These are phyloP conservation scores for Komagataea norvegica DNA, from an alignment of 1,139 yeast species.

Conservation along the genomic window DNA sequence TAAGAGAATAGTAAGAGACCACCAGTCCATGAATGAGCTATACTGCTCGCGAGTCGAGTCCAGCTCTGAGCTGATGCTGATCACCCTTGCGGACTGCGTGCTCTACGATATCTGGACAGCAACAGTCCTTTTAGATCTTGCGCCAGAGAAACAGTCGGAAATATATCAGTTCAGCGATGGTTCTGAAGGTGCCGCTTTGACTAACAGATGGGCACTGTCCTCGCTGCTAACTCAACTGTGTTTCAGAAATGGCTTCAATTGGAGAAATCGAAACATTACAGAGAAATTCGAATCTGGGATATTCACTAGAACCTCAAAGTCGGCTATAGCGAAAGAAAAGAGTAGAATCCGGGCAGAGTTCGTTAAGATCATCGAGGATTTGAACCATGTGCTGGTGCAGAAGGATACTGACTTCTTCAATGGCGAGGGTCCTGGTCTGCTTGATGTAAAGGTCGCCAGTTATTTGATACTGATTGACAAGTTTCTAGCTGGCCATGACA, in stretches of 20 bases:
- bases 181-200: constrained; percentile 5
- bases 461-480: constrained; percentile 14
- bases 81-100: constrained; percentile 21
- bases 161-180: constrained; percentile 16
- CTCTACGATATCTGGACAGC: constrained; percentile 25
- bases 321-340: constrained; percentile 11
- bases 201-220: constrained; percentile 13
- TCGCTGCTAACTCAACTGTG: constrained; percentile 13
- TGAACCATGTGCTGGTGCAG: constrained; percentile 11
- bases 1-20: constrained; percentile 15
- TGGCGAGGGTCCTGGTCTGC: constrained; percentile 15
- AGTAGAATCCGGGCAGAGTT: constrained; percentile 16
- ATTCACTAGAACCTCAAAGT: neutral
- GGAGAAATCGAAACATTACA: constrained; percentile 23
- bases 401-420: constrained; percentile 16
- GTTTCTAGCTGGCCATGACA: constrained; percentile 9
- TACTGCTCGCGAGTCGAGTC: constrained; percentile 16
- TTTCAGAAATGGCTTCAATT: constrained; percentile 21
- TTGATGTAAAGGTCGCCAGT: constrained; percentile 24
- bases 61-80: constrained; percentile 22
- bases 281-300: neutral
- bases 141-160: constrained; percentile 7
- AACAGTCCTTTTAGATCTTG: constrained; percentile 14
- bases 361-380: constrained; percentile 16
- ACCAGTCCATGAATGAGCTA: constrained; percentile 17